Percentiles rank a stretch among this genome's conserved stretches.
Conservation (phyloP, 495 filamentous ascomycete species). For the Daldinia decipiens region DNA sequence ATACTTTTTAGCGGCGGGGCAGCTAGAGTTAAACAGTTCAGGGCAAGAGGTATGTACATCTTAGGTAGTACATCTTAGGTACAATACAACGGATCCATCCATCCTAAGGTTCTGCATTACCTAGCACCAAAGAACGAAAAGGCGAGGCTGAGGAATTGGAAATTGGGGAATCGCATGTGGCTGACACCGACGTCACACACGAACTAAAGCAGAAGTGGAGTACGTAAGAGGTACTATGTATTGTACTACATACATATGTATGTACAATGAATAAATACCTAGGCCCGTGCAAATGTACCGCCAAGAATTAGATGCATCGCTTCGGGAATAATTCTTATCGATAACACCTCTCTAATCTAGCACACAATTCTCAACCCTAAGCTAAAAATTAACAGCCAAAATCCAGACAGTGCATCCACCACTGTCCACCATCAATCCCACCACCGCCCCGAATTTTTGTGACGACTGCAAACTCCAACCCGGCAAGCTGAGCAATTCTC, state of each 20-base stretch:
- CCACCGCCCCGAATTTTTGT: slow-evolving; percentile 30
- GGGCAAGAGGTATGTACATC: too few relatives aligned
- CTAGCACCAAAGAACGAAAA: slow-evolving; percentile 12
- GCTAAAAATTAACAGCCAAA: slow-evolving; percentile 41
- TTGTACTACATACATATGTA: too few relatives aligned
- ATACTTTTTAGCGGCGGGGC: slow-evolving; percentile 28
- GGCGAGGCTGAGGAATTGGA: slow-evolving; percentile 37
- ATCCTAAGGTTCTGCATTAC: too few relatives aligned
- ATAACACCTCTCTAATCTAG: slow-evolving; percentile 19
- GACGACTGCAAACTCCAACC: slow-evolving; percentile 32
- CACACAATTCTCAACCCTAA: slow-evolving; percentile 50
- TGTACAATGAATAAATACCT: too few relatives aligned
- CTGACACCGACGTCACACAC: slow-evolving; percentile 24
- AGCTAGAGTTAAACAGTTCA: slow-evolving; percentile 9
- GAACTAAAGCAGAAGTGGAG: too few relatives aligned
- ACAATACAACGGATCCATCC: too few relatives aligned
- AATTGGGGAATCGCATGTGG: slow-evolving; percentile 27
- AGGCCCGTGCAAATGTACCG: neutral
- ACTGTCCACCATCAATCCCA: slow-evolving; percentile 37
- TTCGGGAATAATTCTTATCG: slow-evolving; percentile 6
- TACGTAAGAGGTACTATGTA: too few relatives aligned
- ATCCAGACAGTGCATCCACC: slow-evolving; percentile 37
- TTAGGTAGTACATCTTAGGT: neutral
- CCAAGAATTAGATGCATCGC: slow-evolving; percentile 3
- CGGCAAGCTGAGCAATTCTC: slow-evolving; percentile 31